Evolutionary conservation across 345 rosid species (phyloP).

Genomic region (Hibiscus tridactylites): DNA sequence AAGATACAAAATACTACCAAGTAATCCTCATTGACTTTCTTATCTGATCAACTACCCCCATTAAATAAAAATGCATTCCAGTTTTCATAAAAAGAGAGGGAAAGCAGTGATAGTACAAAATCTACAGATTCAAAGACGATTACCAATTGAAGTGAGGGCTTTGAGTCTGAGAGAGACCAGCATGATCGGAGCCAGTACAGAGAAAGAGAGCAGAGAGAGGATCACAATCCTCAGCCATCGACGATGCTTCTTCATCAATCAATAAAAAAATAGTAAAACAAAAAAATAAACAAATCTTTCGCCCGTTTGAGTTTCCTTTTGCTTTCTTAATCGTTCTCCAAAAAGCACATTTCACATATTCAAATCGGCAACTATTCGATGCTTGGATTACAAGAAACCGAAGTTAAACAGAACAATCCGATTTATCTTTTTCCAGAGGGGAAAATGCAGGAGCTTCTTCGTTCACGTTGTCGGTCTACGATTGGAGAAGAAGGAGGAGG

Average conservation of each 20-base stretch:
- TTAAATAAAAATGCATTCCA: not conserved
- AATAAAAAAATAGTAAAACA: not conserved
- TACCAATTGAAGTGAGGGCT: slow-evolving; percentile 47
- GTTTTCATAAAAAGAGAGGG: not conserved
- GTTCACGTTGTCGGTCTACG: slow-evolving; percentile 23
- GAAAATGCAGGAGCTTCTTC: slow-evolving; percentile 10
- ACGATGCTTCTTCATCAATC: slow-evolving; percentile 60
- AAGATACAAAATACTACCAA: not conserved
- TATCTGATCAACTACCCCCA: slow-evolving; percentile 1
- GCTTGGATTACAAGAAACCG: slow-evolving; percentile 27
- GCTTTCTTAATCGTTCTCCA: slow-evolving; percentile 29
- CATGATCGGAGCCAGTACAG: slow-evolving; percentile 68
- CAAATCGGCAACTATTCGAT: slow-evolving; percentile 23
- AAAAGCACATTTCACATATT: slow-evolving; percentile 24
- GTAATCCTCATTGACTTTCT: not conserved
- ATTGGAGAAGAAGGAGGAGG: not conserved
- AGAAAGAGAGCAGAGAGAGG: slow-evolving; percentile 63
- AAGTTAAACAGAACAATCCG: not conserved
- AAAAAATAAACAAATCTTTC: not conserved
- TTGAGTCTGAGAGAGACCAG: slow-evolving; percentile 51
- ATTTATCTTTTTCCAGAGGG: not conserved
- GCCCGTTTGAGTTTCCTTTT: not conserved
- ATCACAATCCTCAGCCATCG: slow-evolving; percentile 75
- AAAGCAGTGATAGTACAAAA: not conserved
- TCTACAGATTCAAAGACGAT: slow-evolving; percentile 12